These are phyloP conservation scores for Talaromyces nanjingensis DNA, from an alignment of 495 filamentous ascomycete genomes.

Conservation along the genomic window DNA sequence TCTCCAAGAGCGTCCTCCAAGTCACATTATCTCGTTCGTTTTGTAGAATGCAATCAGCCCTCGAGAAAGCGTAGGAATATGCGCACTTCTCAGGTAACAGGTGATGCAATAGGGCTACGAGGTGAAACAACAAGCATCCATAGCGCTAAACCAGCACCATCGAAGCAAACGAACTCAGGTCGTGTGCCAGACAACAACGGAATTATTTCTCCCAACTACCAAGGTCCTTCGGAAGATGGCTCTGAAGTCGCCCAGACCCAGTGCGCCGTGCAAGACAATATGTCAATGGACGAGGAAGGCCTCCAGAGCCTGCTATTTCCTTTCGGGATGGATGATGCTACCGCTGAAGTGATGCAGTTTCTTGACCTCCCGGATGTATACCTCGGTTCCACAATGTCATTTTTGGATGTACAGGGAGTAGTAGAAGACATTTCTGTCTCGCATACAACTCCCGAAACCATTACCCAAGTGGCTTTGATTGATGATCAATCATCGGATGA, in stretches of 20 bases:
- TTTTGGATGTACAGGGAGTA: not conserved
- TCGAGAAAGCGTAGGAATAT: not conserved
- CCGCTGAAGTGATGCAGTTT: not conserved
- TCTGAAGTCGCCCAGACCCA: not conserved
- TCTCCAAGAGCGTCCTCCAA: not conserved
- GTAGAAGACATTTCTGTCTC: not conserved
- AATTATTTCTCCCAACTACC: not conserved
- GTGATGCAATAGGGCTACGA: not conserved
- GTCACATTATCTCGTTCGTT: not conserved
- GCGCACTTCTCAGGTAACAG: not conserved
- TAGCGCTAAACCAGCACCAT: not conserved
- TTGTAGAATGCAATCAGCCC: not conserved
- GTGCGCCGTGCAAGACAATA: not conserved
- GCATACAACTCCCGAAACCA: not conserved
- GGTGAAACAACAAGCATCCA: not conserved
- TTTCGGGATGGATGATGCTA: not conserved
- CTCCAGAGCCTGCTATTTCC: not conserved
- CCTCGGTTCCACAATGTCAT: not conserved
- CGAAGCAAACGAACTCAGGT: not conserved
- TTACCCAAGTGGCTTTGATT: not conserved
- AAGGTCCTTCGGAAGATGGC: not conserved
- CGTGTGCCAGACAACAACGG: not conserved
- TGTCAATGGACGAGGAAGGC: not conserved
- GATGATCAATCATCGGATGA: not conserved
- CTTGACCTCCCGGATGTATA: not conserved